These are phyloP conservation scores for Escovopsis sp. DNA, from an alignment of 2,329 filamentous ascomycete species.

Conservation along the genomic window DNA sequence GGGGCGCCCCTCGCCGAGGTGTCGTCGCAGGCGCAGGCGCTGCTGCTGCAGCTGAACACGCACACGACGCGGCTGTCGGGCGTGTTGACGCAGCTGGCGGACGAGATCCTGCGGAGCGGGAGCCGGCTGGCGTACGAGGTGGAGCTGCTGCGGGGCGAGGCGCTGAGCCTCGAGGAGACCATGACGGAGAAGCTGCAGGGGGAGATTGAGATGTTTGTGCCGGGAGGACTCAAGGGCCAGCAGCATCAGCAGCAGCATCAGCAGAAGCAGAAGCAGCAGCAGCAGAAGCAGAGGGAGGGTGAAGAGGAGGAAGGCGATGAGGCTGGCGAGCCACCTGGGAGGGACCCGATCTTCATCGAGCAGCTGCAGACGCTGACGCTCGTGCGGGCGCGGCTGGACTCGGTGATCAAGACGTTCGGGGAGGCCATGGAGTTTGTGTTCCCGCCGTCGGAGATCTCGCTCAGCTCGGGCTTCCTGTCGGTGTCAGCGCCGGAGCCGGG, in stretches of 20 bases:
- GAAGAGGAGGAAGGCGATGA: slow-evolving; percentile 11
- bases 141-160: slow-evolving; percentile 81
- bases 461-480: slow-evolving; percentile 75
- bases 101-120: slow-evolving; percentile 84
- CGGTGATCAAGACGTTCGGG: slow-evolving; percentile 82
- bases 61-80: slow-evolving; percentile 73
- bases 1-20: slow-evolving; percentile 53
- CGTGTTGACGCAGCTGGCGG: slow-evolving; percentile 75
- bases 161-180: slow-evolving; percentile 63
- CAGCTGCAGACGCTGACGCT: slow-evolving; percentile 71
- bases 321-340: slow-evolving; percentile 7
- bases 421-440: slow-evolving; percentile 93
- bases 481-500: slow-evolving; percentile 74
- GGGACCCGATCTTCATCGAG: slow-evolving; percentile 54
- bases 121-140: slow-evolving; percentile 87
- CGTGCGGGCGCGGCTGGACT: slow-evolving; percentile 72
- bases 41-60: slow-evolving; percentile 78
- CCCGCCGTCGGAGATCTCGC: slow-evolving; percentile 72
- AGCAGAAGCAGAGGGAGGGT: slow-evolving; percentile 5
- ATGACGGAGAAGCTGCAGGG: slow-evolving; percentile 57
- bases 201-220: slow-evolving; percentile 61
- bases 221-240: slow-evolving; percentile 27
- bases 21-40: slow-evolving; percentile 64
- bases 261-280: slow-evolving; percentile 8
- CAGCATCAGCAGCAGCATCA: slow-evolving; percentile 2